These are phyloP conservation scores for Agastache rugosa DNA, from an alignment of 257 asterid species.

Conservation along the genomic window DNA sequence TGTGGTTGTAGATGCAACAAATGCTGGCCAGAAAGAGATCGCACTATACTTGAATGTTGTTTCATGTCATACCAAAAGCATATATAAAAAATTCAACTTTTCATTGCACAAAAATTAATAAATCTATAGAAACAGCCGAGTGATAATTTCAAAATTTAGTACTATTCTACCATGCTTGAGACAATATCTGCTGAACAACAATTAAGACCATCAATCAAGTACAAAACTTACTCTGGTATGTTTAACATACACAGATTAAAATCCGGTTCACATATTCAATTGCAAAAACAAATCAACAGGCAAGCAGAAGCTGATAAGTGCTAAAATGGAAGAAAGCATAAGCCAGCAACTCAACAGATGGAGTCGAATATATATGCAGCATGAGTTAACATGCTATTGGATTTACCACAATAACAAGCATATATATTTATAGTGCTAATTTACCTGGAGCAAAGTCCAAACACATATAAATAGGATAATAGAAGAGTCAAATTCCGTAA, in stretches of 20 bases:
- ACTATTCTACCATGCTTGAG: conserved; percentile 1
- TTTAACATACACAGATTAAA: conserved; percentile 7
- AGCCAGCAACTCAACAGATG: conserved; percentile 10
- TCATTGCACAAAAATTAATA: not conserved
- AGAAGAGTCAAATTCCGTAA: conserved; percentile 83
- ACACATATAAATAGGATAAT: conserved; percentile 73
- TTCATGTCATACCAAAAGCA: conserved; percentile 23
- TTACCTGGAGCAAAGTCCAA: conserved; percentile 93
- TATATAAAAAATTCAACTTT: conserved; percentile 3
- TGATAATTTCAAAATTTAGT: not conserved
- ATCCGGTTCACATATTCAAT: conserved; percentile 1
- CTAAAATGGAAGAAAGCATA: conserved; percentile 11
- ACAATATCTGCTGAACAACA: conserved; percentile 16
- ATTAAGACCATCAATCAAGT: not conserved
- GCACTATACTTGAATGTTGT: not conserved
- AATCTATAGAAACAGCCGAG: not conserved
- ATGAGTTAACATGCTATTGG: conserved; percentile 1
- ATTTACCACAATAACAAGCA: conserved; percentile 14
- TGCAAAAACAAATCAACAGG: not conserved
- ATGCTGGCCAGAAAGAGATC: not conserved
- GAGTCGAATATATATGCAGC: conserved; percentile 13
- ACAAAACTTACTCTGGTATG: conserved; percentile 13
- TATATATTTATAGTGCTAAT: conserved; percentile 28
- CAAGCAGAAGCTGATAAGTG: conserved; percentile 5
- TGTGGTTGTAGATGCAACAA: not conserved